These are phyloP conservation scores for Coniochaeta pulveracea DNA, from an alignment of 2,329 filamentous ascomycete genomes.

Conservation along the genomic window DNA sequence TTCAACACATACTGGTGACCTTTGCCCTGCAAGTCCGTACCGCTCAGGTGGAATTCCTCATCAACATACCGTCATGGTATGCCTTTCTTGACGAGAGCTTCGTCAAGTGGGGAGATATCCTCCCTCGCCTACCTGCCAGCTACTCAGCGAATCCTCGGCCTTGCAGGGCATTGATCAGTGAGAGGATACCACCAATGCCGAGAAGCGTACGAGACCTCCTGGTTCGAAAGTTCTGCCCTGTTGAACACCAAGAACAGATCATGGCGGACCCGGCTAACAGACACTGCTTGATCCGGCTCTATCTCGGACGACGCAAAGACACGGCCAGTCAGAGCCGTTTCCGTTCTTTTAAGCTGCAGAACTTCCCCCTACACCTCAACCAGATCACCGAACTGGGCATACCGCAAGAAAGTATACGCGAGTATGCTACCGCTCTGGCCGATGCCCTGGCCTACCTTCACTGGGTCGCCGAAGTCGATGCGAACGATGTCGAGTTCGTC, in stretches of 20 bases:
- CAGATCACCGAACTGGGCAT: slow-evolving; percentile 33
- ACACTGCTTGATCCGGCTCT: not conserved
- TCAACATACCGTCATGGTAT: not conserved
- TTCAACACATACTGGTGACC: not conserved
- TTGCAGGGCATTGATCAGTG: not conserved
- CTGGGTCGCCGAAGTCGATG: slow-evolving; percentile 35
- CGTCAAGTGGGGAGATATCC: not conserved
- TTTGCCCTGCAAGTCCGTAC: not conserved
- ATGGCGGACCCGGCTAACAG: not conserved
- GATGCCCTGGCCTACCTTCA: slow-evolving; percentile 37
- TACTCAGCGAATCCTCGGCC: not conserved
- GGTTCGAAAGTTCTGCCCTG: not conserved
- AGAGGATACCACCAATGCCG: not conserved
- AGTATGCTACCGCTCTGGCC: slow-evolving; percentile 34
- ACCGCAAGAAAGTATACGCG: slow-evolving; percentile 6
- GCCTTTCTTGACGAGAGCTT: not conserved
- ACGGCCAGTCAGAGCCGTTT: not conserved
- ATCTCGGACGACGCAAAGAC: not conserved
- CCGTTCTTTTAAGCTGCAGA: slow-evolving; percentile 28
- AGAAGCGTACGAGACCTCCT: not conserved
- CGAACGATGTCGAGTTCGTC: slow-evolving; percentile 44
- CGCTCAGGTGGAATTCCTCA: not conserved
- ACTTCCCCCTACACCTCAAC: slow-evolving; percentile 36
- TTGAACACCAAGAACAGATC: not conserved
- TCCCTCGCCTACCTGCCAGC: not conserved